phyloP scores from a whole-genome alignment of 768 basidiomycete species.

The Russula sp. region DNA sequence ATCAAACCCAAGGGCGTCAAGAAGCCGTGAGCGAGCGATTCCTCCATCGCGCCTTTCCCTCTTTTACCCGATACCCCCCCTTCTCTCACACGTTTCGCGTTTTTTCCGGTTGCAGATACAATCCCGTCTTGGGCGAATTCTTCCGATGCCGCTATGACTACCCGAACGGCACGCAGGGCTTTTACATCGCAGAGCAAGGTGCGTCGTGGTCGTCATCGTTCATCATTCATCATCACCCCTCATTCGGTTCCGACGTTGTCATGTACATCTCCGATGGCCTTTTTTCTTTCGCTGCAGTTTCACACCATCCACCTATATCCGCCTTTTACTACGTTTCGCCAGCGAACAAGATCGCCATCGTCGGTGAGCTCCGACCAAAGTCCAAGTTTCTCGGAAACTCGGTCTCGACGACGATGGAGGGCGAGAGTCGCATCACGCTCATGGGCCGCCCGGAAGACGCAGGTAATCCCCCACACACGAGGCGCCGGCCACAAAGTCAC shows the following conservation, averaged over 20 bases:
- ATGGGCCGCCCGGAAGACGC: constrained; percentile 83
- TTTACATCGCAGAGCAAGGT: constrained; percentile 97
- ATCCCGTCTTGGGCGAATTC: constrained; percentile 95
- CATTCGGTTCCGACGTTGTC: not conserved
- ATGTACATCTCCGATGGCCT: too few species aligned
- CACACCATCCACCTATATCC: constrained; percentile 90
- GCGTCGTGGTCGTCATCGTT: constrained; percentile 15
- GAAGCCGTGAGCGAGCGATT: constrained; percentile 69
- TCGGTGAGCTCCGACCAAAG: constrained; percentile 93
- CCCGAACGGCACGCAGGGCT: constrained; percentile 83
- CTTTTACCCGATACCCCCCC: constrained; percentile 1
- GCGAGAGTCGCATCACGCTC: constrained; percentile 82
- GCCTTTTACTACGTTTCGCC: constrained; percentile 97
- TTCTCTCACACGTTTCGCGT: constrained; percentile 8
- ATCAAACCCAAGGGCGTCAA: constrained; percentile 99
- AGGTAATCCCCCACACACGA: constrained; percentile 41
- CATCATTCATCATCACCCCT: too few species aligned
- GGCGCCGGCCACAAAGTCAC: not conserved
- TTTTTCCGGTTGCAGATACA: constrained; percentile 55
- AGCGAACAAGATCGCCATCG: constrained; percentile 75
- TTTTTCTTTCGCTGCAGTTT: constrained; percentile 50
- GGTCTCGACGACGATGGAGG: constrained; percentile 94
- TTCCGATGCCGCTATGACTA: constrained; percentile 96
- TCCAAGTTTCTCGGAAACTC: constrained; percentile 95
- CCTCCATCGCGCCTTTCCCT: not conserved